Base-by-base conservation (phyloP, 129 eudicot species). In the Silybum marianum region DNA sequence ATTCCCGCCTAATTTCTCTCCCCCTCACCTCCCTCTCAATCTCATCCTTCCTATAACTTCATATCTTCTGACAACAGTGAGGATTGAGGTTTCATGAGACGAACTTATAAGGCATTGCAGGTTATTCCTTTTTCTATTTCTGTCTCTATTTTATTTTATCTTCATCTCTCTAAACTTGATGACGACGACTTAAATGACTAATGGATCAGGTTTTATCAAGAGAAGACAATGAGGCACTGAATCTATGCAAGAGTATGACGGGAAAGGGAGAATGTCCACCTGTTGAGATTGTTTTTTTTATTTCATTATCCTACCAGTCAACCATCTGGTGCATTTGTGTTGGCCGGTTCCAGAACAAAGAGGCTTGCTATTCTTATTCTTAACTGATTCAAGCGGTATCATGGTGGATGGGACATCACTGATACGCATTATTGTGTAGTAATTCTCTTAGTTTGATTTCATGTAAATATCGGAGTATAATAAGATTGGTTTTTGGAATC, bases 231-330 rank as follows among this genome's bases (percentile, higher is more conserved):
- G 89, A 96, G n/a, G 83, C 98, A 6, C 82, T 96, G 76, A 81
- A 78, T 78, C 75, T 85, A 38, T 93, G 98, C 80, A 93, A 90
- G 83, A 85, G 14, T 68, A 93, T 93, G 99, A 93, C 93, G 99
- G 84, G 78, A 76, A 77, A 85, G 87, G 99, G 99, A 68, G 98
- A 92, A 81, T 95, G 99, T 69, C 99, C 98, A 39, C 99, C 98
- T 11, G 95, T 95, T 39, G 85, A 89, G 92, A 97, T 95, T 89
- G 94, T 95, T 39, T 95, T 85, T 82, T 25, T 25, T 6, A n/a
- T n/a, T n/a, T n/a, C 93, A 91, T 40, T 85, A 82, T 54, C 90
- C 90, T 40, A 83, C 87, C 22, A 76, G 25, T 73, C 81, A 69
- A 74, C 79, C 70, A 63, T 86, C 88, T 78, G 23, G 72, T 69